Base-by-base conservation (phyloP, 1,139 yeast species). In the Hemisphaericaspora subhashii region DNA sequence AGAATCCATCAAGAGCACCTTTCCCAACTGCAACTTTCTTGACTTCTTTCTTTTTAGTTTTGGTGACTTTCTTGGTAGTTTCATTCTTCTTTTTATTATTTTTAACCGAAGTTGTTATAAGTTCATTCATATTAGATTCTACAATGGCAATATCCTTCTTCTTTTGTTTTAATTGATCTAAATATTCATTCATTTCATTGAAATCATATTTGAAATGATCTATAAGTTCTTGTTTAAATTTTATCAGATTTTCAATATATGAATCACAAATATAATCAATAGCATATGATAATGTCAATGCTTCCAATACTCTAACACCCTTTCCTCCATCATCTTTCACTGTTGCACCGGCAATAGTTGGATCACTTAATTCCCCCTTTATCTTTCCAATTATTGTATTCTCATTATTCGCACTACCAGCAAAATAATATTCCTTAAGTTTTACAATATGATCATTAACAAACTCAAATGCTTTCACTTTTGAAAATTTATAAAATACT, bases 1-100 rank as follows among this genome's bases (percentile, higher is more conserved):
- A 81, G 48, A 81, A 81, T 36, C 78, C 74, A 53, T 81, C 87
- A 24, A 81, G 62, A 1, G 85, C 84, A 2, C 87, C 87, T 48
- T 68, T 74, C 0, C 79, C 80, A 10, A 65, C 68, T 1, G 77
- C 77, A 0, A 75, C 77, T 44, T 72, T 76, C 39, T 57, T 58
- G 1, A 45, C 51, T 15, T 46, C 43, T 27, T 54, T 55, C 42
- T 54, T 59, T 33, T 47, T 51, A 23, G 12, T 23, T 12, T 17
- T 18, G 3, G 48, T 37, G 35, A 61, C 60, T 38, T 55, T 49
- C 39, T 50, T 55, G 13, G 44, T 37, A 22, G 48, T 46, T 9
- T 40, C 38, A 2, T 45, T 41, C 38, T 55, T 58, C 39, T 52
- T 55, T 16, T 38, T 37, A 2, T 14, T 23, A 9, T 33, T 36